Conservation (phyloP, 129 eudicot genomes). For the Chrysanthemum seticuspe region DNA sequence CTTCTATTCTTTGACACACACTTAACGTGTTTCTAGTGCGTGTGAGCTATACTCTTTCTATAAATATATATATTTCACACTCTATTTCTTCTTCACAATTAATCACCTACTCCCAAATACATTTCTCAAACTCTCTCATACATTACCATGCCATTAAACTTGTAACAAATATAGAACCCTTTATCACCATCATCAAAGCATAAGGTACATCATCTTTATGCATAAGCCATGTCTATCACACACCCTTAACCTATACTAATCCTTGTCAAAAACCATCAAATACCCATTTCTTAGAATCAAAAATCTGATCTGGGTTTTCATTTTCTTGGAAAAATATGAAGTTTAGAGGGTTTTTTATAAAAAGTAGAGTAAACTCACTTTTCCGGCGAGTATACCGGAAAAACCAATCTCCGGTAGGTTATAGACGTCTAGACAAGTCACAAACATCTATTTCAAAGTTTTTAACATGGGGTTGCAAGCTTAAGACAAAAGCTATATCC, state of each 20-base stretch:
- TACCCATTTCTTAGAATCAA: constrained; percentile 3
- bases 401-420: constrained; percentile 5
- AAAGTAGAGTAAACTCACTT: constrained; percentile 28
- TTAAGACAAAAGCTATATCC: constrained; percentile 56
- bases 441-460: constrained; percentile 30
- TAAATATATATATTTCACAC: constrained; percentile 11
- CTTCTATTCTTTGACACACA: constrained; percentile 24
- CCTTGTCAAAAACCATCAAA: neutral
- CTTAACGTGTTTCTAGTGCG: constrained; percentile 32
- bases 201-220: constrained; percentile 20
- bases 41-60: constrained; percentile 17
- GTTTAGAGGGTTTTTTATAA: constrained; percentile 32
- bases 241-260: constrained; percentile 10
- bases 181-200: constrained; percentile 7
- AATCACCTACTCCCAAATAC: constrained; percentile 1
- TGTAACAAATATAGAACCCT: neutral
- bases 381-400: constrained; percentile 32
- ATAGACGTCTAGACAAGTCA: constrained; percentile 23
- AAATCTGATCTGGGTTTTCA: constrained; percentile 9
- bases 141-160: neutral
- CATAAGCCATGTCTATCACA: constrained; percentile 21
- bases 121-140: neutral
- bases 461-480: constrained; percentile 42
- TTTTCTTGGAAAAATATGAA: constrained; percentile 25
- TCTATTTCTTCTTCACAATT: constrained; percentile 18